Evolutionary conservation across 1,139 yeast genomes (phyloP).

Genomic region (Suhomyces ambrosiae): DNA sequence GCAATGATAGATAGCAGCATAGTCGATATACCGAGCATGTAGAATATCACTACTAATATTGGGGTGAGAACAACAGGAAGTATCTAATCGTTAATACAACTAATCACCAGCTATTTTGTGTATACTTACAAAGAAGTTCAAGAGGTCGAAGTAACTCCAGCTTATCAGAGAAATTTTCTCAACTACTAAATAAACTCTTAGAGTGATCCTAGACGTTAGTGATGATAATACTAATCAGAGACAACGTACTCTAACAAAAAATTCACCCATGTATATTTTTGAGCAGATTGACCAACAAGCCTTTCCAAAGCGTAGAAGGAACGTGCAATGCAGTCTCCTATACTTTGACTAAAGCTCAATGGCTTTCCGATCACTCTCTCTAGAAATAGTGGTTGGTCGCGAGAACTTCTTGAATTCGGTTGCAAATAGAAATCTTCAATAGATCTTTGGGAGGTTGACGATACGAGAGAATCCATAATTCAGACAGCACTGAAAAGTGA

Average conservation of each 20-base stretch:
- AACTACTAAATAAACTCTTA: neutral
- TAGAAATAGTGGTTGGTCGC: neutral
- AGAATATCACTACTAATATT: neutral
- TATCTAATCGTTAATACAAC: neutral
- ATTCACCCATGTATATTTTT: neutral
- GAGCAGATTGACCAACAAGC: neutral
- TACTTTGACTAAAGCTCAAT: neutral
- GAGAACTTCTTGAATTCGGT: slow-evolving; percentile 1
- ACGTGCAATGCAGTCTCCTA: neutral
- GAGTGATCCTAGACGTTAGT: slow-evolving; percentile 1
- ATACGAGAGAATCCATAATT: neutral
- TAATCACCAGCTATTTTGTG: neutral
- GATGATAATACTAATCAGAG: no score
- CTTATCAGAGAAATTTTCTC: neutral
- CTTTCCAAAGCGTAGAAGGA: neutral
- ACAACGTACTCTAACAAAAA: neutral
- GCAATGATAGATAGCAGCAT: slow-evolving; percentile 1
- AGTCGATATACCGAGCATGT: slow-evolving; percentile 1
- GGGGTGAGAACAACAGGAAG: slow-evolving; percentile 1
- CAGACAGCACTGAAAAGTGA: neutral
- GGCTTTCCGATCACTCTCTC: neutral
- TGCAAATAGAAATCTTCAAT: slow-evolving; percentile 9
- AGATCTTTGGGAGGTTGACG: neutral
- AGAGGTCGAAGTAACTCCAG: neutral
- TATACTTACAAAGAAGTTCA: slow-evolving; percentile 1